Conservation (phyloP, 305 asterid genomes). For the Monarda citriodora region DNA sequence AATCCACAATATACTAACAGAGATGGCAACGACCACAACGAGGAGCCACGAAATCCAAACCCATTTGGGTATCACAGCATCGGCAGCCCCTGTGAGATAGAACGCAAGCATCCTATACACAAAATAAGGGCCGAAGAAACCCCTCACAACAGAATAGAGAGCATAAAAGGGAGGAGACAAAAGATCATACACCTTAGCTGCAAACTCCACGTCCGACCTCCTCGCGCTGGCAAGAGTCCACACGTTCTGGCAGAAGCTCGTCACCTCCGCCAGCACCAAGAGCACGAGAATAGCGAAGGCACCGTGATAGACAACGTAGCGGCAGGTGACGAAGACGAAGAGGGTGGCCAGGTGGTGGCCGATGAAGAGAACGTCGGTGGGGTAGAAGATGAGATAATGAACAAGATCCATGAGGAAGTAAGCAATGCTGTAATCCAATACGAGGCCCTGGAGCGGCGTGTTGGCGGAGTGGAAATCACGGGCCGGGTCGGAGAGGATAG, state of each 20-base stretch:
- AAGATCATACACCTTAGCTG: constrained; percentile 51
- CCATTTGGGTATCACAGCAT: constrained; percentile 80
- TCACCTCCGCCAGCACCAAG: constrained; percentile 81
- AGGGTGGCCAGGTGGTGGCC: constrained; percentile 89
- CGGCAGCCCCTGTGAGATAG: constrained; percentile 65
- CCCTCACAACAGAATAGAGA: constrained; percentile 78
- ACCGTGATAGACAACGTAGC: constrained; percentile 74
- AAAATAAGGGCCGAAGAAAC: constrained; percentile 72
- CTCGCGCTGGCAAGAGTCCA: constrained; percentile 88
- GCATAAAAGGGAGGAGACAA: constrained; percentile 92
- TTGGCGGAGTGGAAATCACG: constrained; percentile 64
- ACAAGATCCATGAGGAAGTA: constrained; percentile 89
- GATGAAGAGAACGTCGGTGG: constrained; percentile 79
- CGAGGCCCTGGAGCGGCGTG: constrained; percentile 60
- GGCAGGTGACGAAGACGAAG: constrained; percentile 90
- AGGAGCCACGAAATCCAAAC: constrained; percentile 87
- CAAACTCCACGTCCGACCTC: constrained; percentile 54
- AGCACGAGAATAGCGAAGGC: constrained; percentile 78
- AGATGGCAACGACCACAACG: constrained; percentile 69
- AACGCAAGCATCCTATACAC: constrained; percentile 65
- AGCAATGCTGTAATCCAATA: constrained; percentile 91
- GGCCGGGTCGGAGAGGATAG: constrained; percentile 55
- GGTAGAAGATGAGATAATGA: constrained; percentile 73
- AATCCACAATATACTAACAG: constrained; percentile 87
- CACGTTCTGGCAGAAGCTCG: constrained; percentile 88